Percentiles rank a stretch among this genome's conserved stretches.
phyloP scores from a whole-genome alignment of 768 basidiomycete genomes.

The Trametes villosa region DNA sequence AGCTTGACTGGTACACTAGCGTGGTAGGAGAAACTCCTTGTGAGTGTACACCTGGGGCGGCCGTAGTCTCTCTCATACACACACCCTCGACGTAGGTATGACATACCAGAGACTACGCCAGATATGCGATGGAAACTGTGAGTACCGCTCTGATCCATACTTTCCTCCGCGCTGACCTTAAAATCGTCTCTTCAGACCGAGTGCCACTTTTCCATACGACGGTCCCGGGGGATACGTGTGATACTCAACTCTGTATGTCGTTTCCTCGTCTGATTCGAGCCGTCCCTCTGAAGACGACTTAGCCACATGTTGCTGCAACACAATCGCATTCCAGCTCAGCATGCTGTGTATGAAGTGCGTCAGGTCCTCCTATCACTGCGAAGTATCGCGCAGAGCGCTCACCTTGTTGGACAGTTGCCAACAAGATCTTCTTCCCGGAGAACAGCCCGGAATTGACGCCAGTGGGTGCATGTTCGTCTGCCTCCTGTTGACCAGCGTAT shows the following conservation, averaged over 20 bases:
- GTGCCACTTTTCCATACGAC: neutral
- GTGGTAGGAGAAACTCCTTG: too few relatives aligned
- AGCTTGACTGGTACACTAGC: too few relatives aligned
- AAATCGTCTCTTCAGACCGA: neutral
- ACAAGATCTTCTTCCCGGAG: neutral
- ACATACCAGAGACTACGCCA: slow-evolving; percentile 23
- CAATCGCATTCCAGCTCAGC: slow-evolving; percentile 10
- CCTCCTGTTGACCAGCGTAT: too few relatives aligned
- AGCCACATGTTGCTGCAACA: slow-evolving; percentile 18
- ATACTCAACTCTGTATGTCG: slow-evolving; percentile 10
- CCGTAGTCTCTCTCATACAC: too few relatives aligned
- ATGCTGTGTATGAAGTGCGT: slow-evolving; percentile 18
- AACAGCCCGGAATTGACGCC: slow-evolving; percentile 8
- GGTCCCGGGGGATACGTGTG: slow-evolving; percentile 6
- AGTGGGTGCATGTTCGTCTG: neutral
- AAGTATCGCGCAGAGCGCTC: too few relatives aligned
- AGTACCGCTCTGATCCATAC: too few relatives aligned
- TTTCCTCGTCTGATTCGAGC: too few relatives aligned
- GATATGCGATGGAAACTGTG: slow-evolving; percentile 26
- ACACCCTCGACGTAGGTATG: too few relatives aligned
- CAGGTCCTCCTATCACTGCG: too few relatives aligned
- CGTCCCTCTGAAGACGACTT: neutral
- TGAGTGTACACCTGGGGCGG: too few relatives aligned
- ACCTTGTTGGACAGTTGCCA: slow-evolving; percentile 11
- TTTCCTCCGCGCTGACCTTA: too few relatives aligned